These are phyloP conservation scores for Globisporangium sylvaticum DNA, from an alignment of 352 stramenopile species.

Conservation along the genomic window DNA sequence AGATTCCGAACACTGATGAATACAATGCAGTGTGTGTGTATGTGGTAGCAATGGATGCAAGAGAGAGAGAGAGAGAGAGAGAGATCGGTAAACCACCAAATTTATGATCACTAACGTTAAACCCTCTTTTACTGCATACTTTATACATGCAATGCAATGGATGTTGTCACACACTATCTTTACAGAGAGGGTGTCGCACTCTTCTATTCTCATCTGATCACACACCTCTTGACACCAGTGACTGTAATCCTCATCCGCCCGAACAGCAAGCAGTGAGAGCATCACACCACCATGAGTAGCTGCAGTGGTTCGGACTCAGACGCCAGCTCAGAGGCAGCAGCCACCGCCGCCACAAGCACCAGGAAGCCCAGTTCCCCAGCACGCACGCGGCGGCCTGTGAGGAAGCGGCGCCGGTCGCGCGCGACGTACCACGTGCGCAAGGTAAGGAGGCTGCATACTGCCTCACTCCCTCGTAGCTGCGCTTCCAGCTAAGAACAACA, in stretches of 20 bases:
- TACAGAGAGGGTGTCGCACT: no score
- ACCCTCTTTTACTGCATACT: neutral
- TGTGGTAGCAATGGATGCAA: no score
- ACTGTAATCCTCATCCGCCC: neutral
- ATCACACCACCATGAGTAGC: no score
- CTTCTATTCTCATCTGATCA: no score
- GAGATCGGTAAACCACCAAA: no score
- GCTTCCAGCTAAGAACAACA: no score
- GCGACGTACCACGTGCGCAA: conserved; percentile 12
- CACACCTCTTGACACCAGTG: no score
- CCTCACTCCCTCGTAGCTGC: no score
- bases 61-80: no score
- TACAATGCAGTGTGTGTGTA: no score
- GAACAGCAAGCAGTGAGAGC: neutral
- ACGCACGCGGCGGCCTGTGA: neutral
- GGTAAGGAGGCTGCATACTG: neutral
- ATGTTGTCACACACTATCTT: no score
- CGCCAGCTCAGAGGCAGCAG: neutral
- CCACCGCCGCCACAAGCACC: neutral
- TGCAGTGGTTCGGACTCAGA: neutral
- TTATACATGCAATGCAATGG: neutral
- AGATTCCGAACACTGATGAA: conserved; percentile 6
- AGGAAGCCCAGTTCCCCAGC: neutral
- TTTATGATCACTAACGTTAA: neutral
- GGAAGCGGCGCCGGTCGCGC: conserved; percentile 1